phyloP scores from a whole-genome alignment of 192 early-diverging fungal genomes.

The Linnemannia elongata region DNA sequence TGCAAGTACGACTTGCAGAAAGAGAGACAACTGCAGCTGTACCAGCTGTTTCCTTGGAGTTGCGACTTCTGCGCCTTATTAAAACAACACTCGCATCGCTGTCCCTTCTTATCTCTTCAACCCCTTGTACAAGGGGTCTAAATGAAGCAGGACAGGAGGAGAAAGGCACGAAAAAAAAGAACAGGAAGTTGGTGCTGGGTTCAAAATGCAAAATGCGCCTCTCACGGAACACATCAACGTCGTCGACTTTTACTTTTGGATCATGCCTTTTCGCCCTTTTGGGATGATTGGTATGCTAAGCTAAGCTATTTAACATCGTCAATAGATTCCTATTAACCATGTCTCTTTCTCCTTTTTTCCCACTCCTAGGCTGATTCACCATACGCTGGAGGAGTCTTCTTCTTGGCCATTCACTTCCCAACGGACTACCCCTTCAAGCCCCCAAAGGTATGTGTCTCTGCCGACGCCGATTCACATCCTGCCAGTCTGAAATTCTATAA shows the following conservation, averaged over 20 bases:
- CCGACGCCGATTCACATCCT: not conserved
- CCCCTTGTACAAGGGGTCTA: slow-evolving; percentile 7
- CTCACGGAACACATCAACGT: not conserved
- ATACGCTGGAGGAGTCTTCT: slow-evolving; percentile 95
- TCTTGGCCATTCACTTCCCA: slow-evolving; percentile 97
- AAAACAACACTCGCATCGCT: not conserved
- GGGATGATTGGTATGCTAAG: slow-evolving; percentile 12
- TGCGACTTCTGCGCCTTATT: not conserved
- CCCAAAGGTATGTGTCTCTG: slow-evolving; percentile 81
- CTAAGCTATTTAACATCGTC: not conserved
- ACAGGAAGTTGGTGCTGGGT: not conserved
- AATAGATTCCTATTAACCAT: not conserved
- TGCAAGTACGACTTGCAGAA: no score
- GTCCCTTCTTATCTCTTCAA: slow-evolving; percentile 9
- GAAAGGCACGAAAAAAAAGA: not conserved
- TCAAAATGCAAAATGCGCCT: not conserved
- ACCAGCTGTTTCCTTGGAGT: no score
- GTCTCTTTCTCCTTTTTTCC: not conserved
- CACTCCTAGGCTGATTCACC: slow-evolving; percentile 85
- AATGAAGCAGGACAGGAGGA: not conserved
- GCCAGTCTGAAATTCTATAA: not conserved
- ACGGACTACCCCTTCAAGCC: slow-evolving; percentile 99
- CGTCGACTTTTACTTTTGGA: not conserved
- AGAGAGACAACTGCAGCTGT: no score
- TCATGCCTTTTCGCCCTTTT: not conserved